phyloP scores from a whole-genome alignment of 345 rosid genomes.

The Bruguiera parviflora region DNA sequence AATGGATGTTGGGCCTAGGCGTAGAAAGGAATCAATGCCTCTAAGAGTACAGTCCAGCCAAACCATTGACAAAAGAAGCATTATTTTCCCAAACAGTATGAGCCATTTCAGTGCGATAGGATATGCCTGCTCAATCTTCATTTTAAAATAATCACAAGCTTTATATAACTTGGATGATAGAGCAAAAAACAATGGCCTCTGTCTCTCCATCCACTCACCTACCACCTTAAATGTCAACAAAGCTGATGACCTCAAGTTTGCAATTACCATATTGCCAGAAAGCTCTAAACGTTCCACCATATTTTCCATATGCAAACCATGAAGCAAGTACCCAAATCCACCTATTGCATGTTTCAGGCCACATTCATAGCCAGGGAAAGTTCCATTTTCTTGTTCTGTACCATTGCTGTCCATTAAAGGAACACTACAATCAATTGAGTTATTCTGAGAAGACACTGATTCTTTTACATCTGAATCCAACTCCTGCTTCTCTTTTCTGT shows the following conservation, averaged over 20 bases:
- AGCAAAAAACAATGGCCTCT: conserved; percentile 44
- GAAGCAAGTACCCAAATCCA: conserved; percentile 36
- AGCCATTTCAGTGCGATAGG: conserved; percentile 71
- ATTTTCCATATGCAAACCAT: conserved; percentile 45
- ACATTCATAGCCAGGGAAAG: conserved; percentile 25
- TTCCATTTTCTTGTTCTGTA: conserved; percentile 34
- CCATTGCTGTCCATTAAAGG: conserved; percentile 29
- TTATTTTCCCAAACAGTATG: conserved; percentile 56
- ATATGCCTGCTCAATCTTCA: conserved; percentile 48
- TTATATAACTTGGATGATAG: conserved; percentile 31
- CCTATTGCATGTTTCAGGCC: conserved; percentile 33
- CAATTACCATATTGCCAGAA: conserved; percentile 44
- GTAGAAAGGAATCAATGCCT: conserved; percentile 79
- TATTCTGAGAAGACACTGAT: conserved; percentile 29
- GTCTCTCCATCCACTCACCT: conserved; percentile 58
- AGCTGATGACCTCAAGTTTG: conserved; percentile 43
- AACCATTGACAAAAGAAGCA: conserved; percentile 65
- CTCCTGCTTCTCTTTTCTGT: conserved; percentile 38
- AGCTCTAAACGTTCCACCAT: conserved; percentile 38
- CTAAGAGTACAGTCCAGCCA: conserved; percentile 91
- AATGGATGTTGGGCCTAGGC: conserved; percentile 82
- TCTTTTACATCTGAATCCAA: conserved; percentile 25
- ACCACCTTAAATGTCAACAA: conserved; percentile 35
- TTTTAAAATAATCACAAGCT: conserved; percentile 43
- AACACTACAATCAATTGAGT: conserved; percentile 31